These are phyloP conservation scores for Brasilioporus rufonigricans DNA, from an alignment of 768 basidiomycete genomes.

Conservation along the genomic window DNA sequence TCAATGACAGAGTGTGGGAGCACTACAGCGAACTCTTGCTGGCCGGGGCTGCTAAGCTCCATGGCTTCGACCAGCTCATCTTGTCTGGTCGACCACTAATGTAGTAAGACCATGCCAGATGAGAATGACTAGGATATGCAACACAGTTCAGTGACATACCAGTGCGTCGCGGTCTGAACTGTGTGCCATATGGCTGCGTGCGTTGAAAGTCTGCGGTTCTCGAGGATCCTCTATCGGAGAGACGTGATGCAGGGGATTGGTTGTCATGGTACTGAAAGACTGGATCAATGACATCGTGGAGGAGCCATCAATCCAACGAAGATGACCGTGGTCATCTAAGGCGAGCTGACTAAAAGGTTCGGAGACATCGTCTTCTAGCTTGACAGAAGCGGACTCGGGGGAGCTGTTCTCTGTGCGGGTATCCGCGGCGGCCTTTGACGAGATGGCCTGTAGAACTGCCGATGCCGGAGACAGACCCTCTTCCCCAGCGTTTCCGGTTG, in stretches of 20 bases:
- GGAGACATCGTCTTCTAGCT: conserved; percentile 66
- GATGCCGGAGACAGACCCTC: conserved; percentile 25
- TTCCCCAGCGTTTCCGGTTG: conserved; percentile 13
- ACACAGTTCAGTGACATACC: too few species aligned
- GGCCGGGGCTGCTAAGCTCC: too few species aligned
- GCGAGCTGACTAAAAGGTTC: conserved; percentile 87
- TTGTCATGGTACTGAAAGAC: conserved; percentile 75
- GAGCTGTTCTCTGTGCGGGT: conserved; percentile 32
- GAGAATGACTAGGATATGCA: too few species aligned
- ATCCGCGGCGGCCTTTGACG: conserved; percentile 37
- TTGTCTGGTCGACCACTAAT: too few species aligned
- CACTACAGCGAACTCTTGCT: too few species aligned
- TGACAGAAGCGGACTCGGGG: conserved; percentile 33
- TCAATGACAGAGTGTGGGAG: too few species aligned
- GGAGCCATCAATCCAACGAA: conserved; percentile 91
- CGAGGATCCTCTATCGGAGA: conserved; percentile 82
- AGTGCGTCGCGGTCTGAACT: too few species aligned
- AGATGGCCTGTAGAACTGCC: conserved; percentile 35
- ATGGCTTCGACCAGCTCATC: too few species aligned
- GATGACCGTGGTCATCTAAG: conserved; percentile 84
- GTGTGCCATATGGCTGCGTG: too few species aligned
- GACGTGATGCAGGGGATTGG: conserved; percentile 70
- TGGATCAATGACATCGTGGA: conserved; percentile 92
- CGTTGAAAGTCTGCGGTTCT: too few species aligned
- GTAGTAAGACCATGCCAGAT: too few species aligned